phyloP scores from a whole-genome alignment of 352 stramenopile species.

The Plasmopara halstedii region DNA sequence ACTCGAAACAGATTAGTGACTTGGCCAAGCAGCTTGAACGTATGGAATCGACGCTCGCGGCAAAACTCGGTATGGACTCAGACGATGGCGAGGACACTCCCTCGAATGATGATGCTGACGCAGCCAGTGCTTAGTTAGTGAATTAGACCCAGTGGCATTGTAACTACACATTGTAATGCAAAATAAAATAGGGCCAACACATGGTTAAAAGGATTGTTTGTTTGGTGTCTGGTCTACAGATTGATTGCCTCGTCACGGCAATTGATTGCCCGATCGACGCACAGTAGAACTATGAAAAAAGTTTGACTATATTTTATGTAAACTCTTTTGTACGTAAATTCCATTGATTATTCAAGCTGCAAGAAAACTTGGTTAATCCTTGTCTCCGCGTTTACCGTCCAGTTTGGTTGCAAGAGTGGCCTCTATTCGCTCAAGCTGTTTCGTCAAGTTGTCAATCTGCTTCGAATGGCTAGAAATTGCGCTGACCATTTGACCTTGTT shows the following conservation, averaged over 20 bases:
- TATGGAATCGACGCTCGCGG: constrained; percentile 70
- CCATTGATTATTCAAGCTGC: no score
- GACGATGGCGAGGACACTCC: constrained; percentile 13
- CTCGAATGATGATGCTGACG: constrained; percentile 19
- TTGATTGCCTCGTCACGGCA: neutral
- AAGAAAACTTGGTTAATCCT: no score
- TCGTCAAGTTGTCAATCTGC: constrained; percentile 70
- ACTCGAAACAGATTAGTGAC: constrained; percentile 79
- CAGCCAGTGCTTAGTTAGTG: constrained; percentile 28
- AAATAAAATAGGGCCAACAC: constrained; percentile 15
- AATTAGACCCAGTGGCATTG: constrained; percentile 15
- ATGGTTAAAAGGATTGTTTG: constrained; percentile 9
- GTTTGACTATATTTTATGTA: no score
- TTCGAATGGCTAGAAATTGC: constrained; percentile 68
- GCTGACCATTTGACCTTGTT: constrained; percentile 76
- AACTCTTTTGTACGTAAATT: no score
- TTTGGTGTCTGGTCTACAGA: neutral
- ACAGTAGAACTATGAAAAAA: no score
- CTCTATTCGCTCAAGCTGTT: constrained; percentile 79
- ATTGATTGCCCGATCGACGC: neutral
- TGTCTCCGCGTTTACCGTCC: constrained; percentile 8
- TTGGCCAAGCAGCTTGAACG: constrained; percentile 77
- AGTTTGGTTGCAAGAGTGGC: constrained; percentile 54
- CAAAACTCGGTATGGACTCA: constrained; percentile 39
- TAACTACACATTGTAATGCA: constrained; percentile 18